Evolutionary conservation across 1,139 yeast genomes (phyloP).

Genomic region (Magnusiomyces sp.): DNA sequence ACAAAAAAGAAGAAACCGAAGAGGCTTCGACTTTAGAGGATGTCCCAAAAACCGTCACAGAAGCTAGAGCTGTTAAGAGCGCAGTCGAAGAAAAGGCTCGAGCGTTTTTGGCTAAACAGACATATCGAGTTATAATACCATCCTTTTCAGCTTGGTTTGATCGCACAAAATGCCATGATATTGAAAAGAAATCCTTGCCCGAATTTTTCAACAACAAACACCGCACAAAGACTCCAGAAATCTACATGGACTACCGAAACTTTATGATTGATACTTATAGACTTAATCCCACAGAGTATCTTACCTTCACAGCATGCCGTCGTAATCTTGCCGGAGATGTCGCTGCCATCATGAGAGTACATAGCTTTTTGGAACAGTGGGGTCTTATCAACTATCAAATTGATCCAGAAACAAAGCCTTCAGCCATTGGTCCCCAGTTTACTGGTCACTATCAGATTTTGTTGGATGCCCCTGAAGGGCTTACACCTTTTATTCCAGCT

Average conservation of each 20-base stretch:
- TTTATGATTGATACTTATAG: constrained; percentile 92
- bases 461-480: constrained; percentile 88
- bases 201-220: constrained; percentile 76
- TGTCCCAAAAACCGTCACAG: neutral
- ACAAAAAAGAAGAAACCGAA: no score
- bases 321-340: constrained; percentile 95
- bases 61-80: neutral
- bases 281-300: constrained; percentile 83
- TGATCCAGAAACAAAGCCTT: constrained; percentile 64
- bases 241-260: constrained; percentile 80
- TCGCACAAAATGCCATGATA: constrained; percentile 56
- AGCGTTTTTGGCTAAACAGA: constrained; percentile 42
- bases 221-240: constrained; percentile 79
- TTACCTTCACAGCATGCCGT: constrained; percentile 89
- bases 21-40: no score
- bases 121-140: constrained; percentile 87
- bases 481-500: constrained; percentile 31
- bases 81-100: constrained; percentile 24
- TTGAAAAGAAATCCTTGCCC: constrained; percentile 69
- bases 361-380: constrained; percentile 88
- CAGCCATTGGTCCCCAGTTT: constrained; percentile 62
- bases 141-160: constrained; percentile 91
- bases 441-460: constrained; percentile 40
- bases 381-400: constrained; percentile 95
- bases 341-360: constrained; percentile 84